Conservation (phyloP, 2,329 filamentous ascomycete genomes). For the Aspergillus pseudonomiae region DNA sequence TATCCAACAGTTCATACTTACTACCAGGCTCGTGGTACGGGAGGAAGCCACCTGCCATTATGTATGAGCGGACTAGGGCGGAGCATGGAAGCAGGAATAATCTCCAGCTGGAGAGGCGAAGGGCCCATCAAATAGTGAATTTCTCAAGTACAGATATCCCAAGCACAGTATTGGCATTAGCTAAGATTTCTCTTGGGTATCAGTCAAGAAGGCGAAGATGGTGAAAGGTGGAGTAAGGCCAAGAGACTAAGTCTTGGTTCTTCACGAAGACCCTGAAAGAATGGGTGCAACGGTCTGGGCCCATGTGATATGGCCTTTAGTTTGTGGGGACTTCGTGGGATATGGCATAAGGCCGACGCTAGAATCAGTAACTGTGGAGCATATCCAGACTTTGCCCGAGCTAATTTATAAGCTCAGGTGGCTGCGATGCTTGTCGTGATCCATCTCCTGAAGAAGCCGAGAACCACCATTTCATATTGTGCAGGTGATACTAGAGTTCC, state of each 20-base stretch:
- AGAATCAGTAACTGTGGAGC: background rate
- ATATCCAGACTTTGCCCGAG: background rate
- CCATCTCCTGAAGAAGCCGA: background rate
- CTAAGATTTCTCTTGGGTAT: background rate
- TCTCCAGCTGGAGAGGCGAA: background rate
- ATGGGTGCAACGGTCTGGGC: background rate
- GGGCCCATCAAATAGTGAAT: background rate
- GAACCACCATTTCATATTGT: background rate
- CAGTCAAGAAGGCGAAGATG: background rate
- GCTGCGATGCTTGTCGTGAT: background rate
- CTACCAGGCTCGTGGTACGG: slow-evolving; percentile 46
- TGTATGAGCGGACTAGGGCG: background rate
- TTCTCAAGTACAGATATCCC: background rate
- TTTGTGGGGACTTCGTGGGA: background rate
- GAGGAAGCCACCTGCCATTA: slow-evolving; percentile 34
- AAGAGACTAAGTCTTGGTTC: background rate
- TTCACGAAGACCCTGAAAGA: background rate
- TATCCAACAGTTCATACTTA: slow-evolving; percentile 21
- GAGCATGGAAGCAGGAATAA: background rate
- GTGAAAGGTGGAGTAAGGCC: background rate
- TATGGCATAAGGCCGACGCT: background rate
- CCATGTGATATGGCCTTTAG: background rate
- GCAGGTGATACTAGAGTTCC: background rate
- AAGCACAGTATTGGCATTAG: background rate
- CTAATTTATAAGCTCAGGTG: background rate